Conservation (phyloP, 192 early-diverging fungal genomes). For the Chytriomyces hyalinus region DNA sequence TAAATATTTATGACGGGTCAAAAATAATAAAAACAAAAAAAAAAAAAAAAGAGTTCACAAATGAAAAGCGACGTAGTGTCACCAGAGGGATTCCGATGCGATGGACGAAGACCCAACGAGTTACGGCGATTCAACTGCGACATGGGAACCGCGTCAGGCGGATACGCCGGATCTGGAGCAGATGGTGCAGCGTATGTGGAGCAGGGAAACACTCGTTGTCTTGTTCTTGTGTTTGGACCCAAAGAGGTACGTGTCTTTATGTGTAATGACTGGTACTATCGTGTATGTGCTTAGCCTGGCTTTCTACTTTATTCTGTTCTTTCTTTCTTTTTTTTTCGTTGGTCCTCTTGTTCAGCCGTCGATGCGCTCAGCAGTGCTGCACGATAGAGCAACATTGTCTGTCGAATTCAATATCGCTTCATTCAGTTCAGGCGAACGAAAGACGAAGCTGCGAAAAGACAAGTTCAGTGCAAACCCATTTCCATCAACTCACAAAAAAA, state of each 20-base stretch:
- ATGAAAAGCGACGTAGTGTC: slow-evolving; percentile 18
- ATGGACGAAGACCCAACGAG: slow-evolving; percentile 90
- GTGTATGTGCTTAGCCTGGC: neutral
- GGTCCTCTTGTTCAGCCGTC: neutral
- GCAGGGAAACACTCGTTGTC: slow-evolving; percentile 93
- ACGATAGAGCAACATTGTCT: slow-evolving; percentile 79
- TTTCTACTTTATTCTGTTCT: neutral
- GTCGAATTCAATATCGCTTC: slow-evolving; percentile 92
- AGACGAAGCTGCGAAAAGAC: slow-evolving; percentile 82
- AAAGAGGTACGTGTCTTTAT: slow-evolving; percentile 63
- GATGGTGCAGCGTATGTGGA: slow-evolving; percentile 95
- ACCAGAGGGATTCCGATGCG: slow-evolving; percentile 79
- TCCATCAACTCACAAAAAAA: neutral
- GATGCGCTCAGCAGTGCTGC: slow-evolving; percentile 34
- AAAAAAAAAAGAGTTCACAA: too few species aligned
- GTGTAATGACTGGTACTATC: neutral
- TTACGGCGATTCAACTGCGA: slow-evolving; percentile 82
- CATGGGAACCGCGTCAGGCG: slow-evolving; percentile 36
- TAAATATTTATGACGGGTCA: too few species aligned
- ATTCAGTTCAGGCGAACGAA: slow-evolving; percentile 88
- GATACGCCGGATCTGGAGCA: slow-evolving; percentile 40
- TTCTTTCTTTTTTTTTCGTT: slow-evolving; percentile 2
- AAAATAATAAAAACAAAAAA: too few species aligned
- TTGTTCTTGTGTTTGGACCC: slow-evolving; percentile 93
- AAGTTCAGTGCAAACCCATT: slow-evolving; percentile 55